These are phyloP conservation scores for Magnusiomyces fungicola DNA, from an alignment of 1,139 yeast species.

Conservation along the genomic window DNA sequence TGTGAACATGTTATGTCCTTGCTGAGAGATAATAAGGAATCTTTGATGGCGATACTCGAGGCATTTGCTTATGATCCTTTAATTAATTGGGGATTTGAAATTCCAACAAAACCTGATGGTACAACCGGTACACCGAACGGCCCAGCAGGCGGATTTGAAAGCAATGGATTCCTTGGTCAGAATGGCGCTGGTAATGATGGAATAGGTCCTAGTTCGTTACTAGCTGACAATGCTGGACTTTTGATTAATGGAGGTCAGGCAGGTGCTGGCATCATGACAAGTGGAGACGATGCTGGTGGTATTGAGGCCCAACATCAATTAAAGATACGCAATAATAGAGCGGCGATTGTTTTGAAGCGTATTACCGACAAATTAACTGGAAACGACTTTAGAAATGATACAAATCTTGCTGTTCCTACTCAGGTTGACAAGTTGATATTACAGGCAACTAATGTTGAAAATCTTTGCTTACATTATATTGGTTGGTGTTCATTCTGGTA, in stretches of 20 bases:
- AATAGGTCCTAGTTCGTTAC: not conserved
- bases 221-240: not conserved
- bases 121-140: too few species aligned
- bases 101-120: slow-evolving; percentile 74
- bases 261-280: too few species aligned
- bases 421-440: slow-evolving; percentile 93
- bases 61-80: slow-evolving; percentile 98
- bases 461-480: slow-evolving; percentile 89
- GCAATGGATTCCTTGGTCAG: slow-evolving; percentile 5
- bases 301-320: slow-evolving; percentile 68
- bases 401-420: slow-evolving; percentile 70
- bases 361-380: slow-evolving; percentile 92
- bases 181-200: slow-evolving; percentile 8
- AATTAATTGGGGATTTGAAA: slow-evolving; percentile 97
- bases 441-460: slow-evolving; percentile 95
- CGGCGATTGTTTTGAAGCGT: slow-evolving; percentile 80
- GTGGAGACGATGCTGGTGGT: too few species aligned
- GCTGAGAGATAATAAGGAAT: slow-evolving; percentile 85
- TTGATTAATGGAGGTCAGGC: not conserved
- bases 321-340: slow-evolving; percentile 85
- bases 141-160: slow-evolving; percentile 7
- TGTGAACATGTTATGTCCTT: slow-evolving; percentile 97
- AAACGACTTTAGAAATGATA: slow-evolving; percentile 71
- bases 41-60: slow-evolving; percentile 94
- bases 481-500: slow-evolving; percentile 99